These are phyloP conservation scores for Aspergillus kassunensis DNA, from an alignment of 495 filamentous ascomycete species.

Conservation along the genomic window DNA sequence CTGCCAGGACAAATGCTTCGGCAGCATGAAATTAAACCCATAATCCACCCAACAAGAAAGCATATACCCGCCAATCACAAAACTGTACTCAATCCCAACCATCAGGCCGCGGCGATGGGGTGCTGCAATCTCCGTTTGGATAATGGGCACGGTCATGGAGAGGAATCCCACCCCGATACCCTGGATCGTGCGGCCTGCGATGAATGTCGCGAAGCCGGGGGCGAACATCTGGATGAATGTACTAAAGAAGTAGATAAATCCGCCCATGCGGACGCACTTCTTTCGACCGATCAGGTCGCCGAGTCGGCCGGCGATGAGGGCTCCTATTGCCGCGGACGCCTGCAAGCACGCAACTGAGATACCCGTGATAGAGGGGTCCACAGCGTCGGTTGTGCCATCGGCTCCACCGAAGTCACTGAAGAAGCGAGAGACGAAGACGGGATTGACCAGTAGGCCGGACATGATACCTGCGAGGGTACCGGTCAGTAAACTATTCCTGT, in stretches of 20 bases:
- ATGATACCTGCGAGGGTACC: conserved; percentile 26
- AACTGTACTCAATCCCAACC: conserved; percentile 31
- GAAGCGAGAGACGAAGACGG: conserved; percentile 26
- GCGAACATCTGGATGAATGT: conserved; percentile 31
- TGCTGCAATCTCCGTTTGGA: conserved; percentile 27
- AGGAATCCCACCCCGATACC: conserved; percentile 26
- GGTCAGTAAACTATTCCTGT: not conserved
- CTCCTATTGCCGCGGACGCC: conserved; percentile 27
- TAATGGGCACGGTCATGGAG: conserved; percentile 30
- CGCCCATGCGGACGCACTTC: conserved; percentile 29
- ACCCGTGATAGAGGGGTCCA: conserved; percentile 31
- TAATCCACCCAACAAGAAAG: conserved; percentile 31
- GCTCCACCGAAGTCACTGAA: conserved; percentile 28
- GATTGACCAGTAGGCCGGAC: conserved; percentile 30
- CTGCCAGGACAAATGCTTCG: conserved; percentile 25
- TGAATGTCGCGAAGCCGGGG: conserved; percentile 24
- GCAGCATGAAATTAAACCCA: conserved; percentile 29
- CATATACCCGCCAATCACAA: conserved; percentile 29
- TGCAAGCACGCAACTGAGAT: conserved; percentile 30
- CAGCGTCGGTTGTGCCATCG: conserved; percentile 16
- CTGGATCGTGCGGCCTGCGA: conserved; percentile 27
- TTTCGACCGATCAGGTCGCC: conserved; percentile 31
- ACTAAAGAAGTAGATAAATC: conserved; percentile 32
- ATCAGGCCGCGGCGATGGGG: conserved; percentile 26
- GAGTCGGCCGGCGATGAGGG: conserved; percentile 25